phyloP scores from a whole-genome alignment of 164 flowering plant species.

The Annona squamosa region DNA sequence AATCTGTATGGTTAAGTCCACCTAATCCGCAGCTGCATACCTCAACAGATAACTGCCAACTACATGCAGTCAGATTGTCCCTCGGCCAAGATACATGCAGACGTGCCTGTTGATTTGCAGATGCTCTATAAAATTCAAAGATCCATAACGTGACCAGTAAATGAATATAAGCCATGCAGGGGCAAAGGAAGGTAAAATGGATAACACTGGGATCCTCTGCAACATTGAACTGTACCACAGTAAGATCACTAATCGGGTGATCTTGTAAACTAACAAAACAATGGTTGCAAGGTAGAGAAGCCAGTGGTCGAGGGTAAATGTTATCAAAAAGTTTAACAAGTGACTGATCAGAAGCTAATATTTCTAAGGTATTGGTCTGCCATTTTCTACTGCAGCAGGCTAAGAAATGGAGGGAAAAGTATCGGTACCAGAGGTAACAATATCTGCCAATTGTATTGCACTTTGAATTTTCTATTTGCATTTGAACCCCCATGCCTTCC shows the following conservation, averaged over 20 bases:
- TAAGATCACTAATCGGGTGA: background rate
- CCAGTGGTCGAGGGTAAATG: background rate
- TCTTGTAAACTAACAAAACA: background rate
- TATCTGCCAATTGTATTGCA: background rate
- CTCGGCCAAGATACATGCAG: background rate
- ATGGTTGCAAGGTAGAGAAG: background rate
- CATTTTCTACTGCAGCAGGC: background rate
- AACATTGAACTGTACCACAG: background rate
- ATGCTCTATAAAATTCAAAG: background rate
- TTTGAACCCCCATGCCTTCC: too few relatives aligned
- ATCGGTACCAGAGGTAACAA: background rate
- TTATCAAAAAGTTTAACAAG: background rate
- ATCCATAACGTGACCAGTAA: background rate
- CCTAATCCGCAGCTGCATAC: background rate
- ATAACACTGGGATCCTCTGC: background rate
- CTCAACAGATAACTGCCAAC: background rate
- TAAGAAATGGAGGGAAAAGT: background rate
- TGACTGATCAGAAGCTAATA: background rate
- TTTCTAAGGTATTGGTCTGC: background rate
- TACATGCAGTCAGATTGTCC: too few relatives aligned
- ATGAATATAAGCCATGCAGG: background rate
- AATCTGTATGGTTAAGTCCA: background rate
- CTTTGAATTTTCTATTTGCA: too few relatives aligned
- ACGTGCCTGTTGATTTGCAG: background rate
- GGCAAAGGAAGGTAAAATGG: background rate